phyloP scores from a whole-genome alignment of 306 rosid genomes.

The Glycine soja region DNA sequence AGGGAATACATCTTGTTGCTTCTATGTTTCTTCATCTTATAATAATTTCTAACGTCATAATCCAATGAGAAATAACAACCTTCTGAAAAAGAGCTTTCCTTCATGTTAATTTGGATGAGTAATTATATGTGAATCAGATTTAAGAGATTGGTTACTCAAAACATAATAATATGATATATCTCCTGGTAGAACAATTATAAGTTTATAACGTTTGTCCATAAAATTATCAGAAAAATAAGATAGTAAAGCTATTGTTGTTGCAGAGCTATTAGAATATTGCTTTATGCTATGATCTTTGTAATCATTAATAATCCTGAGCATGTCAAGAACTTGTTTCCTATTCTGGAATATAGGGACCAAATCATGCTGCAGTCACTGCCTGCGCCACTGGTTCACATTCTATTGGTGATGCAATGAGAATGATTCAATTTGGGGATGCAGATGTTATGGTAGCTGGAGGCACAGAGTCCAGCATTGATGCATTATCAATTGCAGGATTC shows the following conservation, averaged over 20 bases:
- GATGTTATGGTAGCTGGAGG: slow-evolving; percentile 99
- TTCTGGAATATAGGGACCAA: slow-evolving; percentile 75
- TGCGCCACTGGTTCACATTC: slow-evolving; percentile 98
- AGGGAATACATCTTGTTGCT: slow-evolving; percentile 25
- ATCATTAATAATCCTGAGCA: slow-evolving; percentile 29
- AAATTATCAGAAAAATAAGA: slow-evolving; percentile 10
- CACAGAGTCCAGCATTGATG: slow-evolving; percentile 96
- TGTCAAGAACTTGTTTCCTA: slow-evolving; percentile 27
- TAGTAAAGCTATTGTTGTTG: slow-evolving; percentile 40
- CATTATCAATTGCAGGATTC: slow-evolving; percentile 90
- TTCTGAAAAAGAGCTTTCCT: slow-evolving; percentile 29
- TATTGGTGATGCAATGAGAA: slow-evolving; percentile 92
- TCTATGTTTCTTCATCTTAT: slow-evolving; percentile 39
- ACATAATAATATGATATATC: no score
- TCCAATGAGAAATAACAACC: slow-evolving; percentile 21
- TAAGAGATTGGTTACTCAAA: no score
- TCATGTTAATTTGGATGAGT: slow-evolving; percentile 24
- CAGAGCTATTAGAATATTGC: slow-evolving; percentile 35
- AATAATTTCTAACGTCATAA: slow-evolving; percentile 7
- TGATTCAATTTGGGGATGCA: slow-evolving; percentile 97
- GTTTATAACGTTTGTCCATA: slow-evolving; percentile 16
- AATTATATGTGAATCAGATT: neutral
- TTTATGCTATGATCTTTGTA: neutral
- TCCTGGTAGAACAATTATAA: neutral
- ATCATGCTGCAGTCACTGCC: slow-evolving; percentile 95